Base-by-base conservation (phyloP, 768 basidiomycete species). In the Hericium rajendrae region DNA sequence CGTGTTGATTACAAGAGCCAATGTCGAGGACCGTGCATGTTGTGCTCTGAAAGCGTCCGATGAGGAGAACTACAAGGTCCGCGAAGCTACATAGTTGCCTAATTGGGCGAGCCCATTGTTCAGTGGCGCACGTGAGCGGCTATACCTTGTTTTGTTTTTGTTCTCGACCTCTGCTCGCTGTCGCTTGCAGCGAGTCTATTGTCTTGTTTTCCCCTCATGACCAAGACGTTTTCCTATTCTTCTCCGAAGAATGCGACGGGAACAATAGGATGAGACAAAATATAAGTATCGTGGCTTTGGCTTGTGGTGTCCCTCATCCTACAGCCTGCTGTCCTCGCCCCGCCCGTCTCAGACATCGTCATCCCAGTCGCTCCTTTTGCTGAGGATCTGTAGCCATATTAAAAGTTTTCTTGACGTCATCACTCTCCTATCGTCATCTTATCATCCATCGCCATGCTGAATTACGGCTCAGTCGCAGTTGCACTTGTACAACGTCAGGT, bases 401-500 rank as follows among this genome's bases (percentile, higher is more conserved):
- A 37, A 10, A 18, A 51, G 18, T 49, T 15, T 11, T 6, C 38
- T 32, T 28, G 22, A 56, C 38, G 38, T 24, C 32, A 41, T 15
- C 46, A 20, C 55, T 43, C 52, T 26, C 43, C 38, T 6, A 56
- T 38, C 10, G 26, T 13, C 49, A 13, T 16, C 49, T 24, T 1
- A 32, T 20, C n/a, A 46, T 18, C 43, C n/a, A 46, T 46, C 43
- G 43, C 20, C 55, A 63, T 63, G 62, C 12, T 63, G 52, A 58
- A 55, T 48, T 59, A 79, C 66, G 83, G 86, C 53, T 76, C 79
- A 41, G 71, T 86, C 58, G 86, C 85, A 53, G 78, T 88, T 57
- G 86, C 86, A 20, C 65, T 87, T 57, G 83, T 88, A 49, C 81
- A 83, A 61, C 81, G 78, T 63, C 80, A 83, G 66, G 81, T 88